Conservation (phyloP, 352 stramenopile genomes). For the Globisporangium alternatum region DNA sequence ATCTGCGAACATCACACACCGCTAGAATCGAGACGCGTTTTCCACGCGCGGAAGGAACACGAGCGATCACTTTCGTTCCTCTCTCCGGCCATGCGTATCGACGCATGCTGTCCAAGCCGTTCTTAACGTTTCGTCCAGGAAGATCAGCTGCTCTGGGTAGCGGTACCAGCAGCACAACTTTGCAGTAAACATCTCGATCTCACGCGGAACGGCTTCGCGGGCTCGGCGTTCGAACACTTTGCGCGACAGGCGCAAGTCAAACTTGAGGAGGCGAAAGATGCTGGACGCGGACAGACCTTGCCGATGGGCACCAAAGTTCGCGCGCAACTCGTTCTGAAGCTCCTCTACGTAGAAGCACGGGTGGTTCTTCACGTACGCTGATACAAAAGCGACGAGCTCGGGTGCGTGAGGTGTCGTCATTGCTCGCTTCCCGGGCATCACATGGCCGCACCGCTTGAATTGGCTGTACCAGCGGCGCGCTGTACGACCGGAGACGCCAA, state of each 20-base stretch:
- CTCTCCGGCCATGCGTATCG: no score
- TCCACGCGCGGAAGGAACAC: no score
- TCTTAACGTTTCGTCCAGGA: neutral
- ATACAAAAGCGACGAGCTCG: slow-evolving; percentile 4
- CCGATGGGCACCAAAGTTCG: neutral
- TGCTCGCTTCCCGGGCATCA: neutral
- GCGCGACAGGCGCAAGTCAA: slow-evolving; percentile 14
- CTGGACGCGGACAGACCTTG: neutral
- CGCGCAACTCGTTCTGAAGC: neutral
- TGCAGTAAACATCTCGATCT: neutral
- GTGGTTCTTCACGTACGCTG: slow-evolving; percentile 14
- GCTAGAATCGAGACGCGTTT: no score
- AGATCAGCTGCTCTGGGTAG: neutral
- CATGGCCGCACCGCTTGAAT: neutral
- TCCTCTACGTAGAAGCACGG: slow-evolving; percentile 27
- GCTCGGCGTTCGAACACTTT: slow-evolving; percentile 16
- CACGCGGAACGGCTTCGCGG: neutral
- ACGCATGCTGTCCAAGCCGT: no score
- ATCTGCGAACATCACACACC: no score
- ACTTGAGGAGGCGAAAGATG: slow-evolving; percentile 13
- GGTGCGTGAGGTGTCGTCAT: neutral
- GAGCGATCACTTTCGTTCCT: no score
- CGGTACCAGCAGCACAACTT: slow-evolving; percentile 3
- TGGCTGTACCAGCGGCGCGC: slow-evolving; percentile 17
- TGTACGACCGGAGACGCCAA: slow-evolving; percentile 9